A percentile compares a stretch with the other conserved stretches of the same genome.
Evolutionary conservation across 768 basidiomycete species (phyloP).

Genomic region (Phlebiopsis gigantea): DNA sequence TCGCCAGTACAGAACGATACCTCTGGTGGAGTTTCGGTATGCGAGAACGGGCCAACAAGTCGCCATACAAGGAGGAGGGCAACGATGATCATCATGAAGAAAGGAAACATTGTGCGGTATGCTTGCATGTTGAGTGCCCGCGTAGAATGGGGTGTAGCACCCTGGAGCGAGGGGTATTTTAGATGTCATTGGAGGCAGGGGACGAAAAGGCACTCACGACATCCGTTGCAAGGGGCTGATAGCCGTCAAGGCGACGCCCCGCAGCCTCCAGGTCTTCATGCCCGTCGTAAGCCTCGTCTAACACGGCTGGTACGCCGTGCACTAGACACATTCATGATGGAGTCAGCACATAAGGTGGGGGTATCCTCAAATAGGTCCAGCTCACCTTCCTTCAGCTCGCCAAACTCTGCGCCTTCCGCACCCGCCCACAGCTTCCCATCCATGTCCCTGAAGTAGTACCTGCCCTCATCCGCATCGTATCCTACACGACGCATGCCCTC

Average conservation of each 20-base stretch:
- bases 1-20: conserved; percentile 38
- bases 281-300: conserved; percentile 34
- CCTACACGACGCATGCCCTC: conserved; percentile 59
- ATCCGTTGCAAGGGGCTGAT: conserved; percentile 48
- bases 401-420: conserved; percentile 56
- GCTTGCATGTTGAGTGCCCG: conserved; percentile 19
- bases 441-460: conserved; percentile 58
- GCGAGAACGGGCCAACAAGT: conserved; percentile 38
- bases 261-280: conserved; percentile 52
- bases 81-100: conserved; percentile 64
- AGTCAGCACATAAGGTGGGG: background rate
- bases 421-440: conserved; percentile 53
- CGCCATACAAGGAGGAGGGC: conserved; percentile 59
- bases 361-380: background rate
- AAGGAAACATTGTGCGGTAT: conserved; percentile 61
- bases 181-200: no score
- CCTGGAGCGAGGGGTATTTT: background rate
- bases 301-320: background rate
- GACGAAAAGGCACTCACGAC: conserved; percentile 30
- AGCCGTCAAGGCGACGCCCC: conserved; percentile 48
- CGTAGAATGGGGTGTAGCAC: background rate
- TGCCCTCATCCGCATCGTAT: conserved; percentile 67
- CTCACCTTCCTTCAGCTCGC: conserved; percentile 41
- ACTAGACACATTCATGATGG: background rate
- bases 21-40: conserved; percentile 1